Conservation (phyloP, 805 yeast species). For the Sporopachydermia quercuum region DNA sequence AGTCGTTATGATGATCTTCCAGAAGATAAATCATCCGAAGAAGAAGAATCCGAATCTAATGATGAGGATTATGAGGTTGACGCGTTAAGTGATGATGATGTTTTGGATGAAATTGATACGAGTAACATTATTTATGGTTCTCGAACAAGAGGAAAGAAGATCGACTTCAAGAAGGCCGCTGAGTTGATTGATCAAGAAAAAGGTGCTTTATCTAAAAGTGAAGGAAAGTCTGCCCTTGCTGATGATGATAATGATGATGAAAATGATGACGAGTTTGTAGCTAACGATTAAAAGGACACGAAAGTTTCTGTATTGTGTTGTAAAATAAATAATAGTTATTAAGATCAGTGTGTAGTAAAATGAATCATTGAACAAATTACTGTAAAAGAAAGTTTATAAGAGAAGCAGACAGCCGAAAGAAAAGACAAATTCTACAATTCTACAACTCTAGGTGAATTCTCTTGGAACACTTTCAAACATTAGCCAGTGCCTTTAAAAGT, state of each 20-base stretch:
- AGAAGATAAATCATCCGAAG: constrained; percentile 30
- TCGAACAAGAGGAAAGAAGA: constrained; percentile 81
- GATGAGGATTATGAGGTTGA: constrained; percentile 41
- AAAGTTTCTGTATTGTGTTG: too few relatives aligned
- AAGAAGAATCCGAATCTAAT: constrained; percentile 24
- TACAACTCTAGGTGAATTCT: too few relatives aligned
- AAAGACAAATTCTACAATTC: too few relatives aligned
- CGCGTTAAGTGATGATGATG: constrained; percentile 53
- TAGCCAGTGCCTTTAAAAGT: too few relatives aligned
- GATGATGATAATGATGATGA: constrained; percentile 28
- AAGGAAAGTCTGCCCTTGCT: constrained; percentile 30
- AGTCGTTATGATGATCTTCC: constrained; percentile 50
- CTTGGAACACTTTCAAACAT: too few relatives aligned
- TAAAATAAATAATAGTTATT: too few relatives aligned
- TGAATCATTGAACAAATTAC: too few relatives aligned
- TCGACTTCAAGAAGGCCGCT: constrained; percentile 74
- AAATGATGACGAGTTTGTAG: constrained; percentile 33
- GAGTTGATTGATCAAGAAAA: constrained; percentile 45
- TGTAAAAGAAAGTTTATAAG: too few relatives aligned
- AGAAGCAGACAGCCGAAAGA: too few relatives aligned
- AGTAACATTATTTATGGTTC: constrained; percentile 80
- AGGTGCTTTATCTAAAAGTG: constrained; percentile 15
- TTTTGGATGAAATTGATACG: constrained; percentile 63
- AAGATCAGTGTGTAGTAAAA: too few relatives aligned
- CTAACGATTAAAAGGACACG: not conserved